phyloP scores from a whole-genome alignment of 371 early-diverging fungal genomes.

The Rhizopus arrhizus region DNA sequence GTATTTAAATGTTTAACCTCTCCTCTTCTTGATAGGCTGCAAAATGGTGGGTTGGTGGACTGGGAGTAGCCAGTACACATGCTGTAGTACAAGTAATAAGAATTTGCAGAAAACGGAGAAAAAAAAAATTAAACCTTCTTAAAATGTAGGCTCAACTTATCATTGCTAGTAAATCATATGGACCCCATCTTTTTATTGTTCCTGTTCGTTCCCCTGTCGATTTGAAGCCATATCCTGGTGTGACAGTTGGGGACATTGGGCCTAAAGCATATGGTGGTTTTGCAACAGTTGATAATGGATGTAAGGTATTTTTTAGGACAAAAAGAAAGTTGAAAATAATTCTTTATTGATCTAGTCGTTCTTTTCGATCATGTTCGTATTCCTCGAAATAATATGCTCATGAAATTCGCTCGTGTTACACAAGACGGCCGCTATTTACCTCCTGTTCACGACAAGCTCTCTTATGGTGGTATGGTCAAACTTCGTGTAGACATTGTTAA shows the following conservation, averaged over 20 bases:
- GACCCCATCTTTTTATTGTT: conserved; percentile 84
- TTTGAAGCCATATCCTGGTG: conserved; percentile 72
- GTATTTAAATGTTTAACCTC: not conserved
- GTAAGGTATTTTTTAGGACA: conserved; percentile 37
- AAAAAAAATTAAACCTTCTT: conserved; percentile 39
- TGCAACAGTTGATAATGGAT: conserved; percentile 81
- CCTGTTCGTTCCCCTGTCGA: conserved; percentile 77
- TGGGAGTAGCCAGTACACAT: conserved; percentile 69
- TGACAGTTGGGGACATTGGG: conserved; percentile 88
- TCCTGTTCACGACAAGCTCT: conserved; percentile 60
- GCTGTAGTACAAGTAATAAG: conserved; percentile 66
- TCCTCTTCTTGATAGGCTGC: conserved; percentile 46
- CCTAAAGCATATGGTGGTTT: conserved; percentile 77
- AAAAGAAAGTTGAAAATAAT: not conserved
- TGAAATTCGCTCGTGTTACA: conserved; percentile 75
- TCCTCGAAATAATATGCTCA: conserved; percentile 80
- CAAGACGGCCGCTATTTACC: conserved; percentile 63
- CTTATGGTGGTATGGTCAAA: conserved; percentile 79
- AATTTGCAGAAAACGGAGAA: conserved; percentile 53
- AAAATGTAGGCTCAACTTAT: conserved; percentile 69
- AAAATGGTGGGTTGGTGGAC: conserved; percentile 93
- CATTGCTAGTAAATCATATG: conserved; percentile 72
- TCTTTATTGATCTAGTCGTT: conserved; percentile 41
- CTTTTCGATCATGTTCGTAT: conserved; percentile 73
- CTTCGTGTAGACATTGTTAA: conserved; percentile 70